Evolutionary conservation across 2,329 filamentous ascomycete species (phyloP), one percentile per base, ranked within the genome.

Genomic region (Apiospora phragmitis): DNA sequence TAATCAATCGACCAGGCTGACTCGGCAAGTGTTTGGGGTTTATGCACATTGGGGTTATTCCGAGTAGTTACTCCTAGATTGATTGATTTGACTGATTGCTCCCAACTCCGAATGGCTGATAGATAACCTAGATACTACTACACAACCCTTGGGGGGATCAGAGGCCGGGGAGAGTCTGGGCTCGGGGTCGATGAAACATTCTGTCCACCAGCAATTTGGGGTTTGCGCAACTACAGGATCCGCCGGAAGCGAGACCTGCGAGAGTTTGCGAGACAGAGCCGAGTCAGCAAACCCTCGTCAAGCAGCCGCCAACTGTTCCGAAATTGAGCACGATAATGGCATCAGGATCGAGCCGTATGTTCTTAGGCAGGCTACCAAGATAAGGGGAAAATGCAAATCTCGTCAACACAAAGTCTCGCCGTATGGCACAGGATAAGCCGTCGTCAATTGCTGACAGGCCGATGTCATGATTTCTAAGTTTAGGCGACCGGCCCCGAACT

Each of bases 381-480:
- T 55, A 16, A 16, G 0, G 5, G 11, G 12, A 55, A 29, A 32
- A 32, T 59, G 51, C 51, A 59, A 32, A 32, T 18, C 32, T 35
- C 51, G 29, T 35, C 7, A 29, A 59, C 11, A 24, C 49, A 32
- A 59, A 59, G 43, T n/a, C 8, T 59, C 16, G 8, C 51, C 51
- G 51, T 59, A 14, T n/a, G 24, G 47, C 51, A 29, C 49, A 59
- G 29, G 43, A 47, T 59, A 29, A 24, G 49, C 49, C 32, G 29
- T 9, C 29, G 29, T 62, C 55, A 24, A 62, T 62, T 38, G 55
- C 55, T 62, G 55, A 62, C 55, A 62, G 55, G 55, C 18, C 49
- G 29, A 62, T n/a, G 55, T 35, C 55, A 38, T 35, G 55, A n/a
- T 21, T 62, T 62, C 65, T 67, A 67, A 67, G 65, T 67, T 67